Percentiles rank a stretch among this genome's conserved stretches.
phyloP scores from a whole-genome alignment of 345 rosid species.

The Sonneratia alba region DNA sequence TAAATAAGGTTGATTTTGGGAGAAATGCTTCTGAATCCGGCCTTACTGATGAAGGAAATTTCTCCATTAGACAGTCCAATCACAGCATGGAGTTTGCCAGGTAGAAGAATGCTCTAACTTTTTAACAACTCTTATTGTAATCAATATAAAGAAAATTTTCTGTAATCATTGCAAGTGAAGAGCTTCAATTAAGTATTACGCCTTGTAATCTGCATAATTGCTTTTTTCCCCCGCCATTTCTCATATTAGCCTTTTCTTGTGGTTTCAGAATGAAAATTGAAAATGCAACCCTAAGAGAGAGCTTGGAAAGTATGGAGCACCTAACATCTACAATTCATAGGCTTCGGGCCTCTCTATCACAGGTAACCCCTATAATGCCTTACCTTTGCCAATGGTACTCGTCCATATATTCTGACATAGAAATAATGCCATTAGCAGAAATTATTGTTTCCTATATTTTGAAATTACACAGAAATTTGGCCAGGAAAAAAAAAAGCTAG shows the following conservation, averaged over 20 bases:
- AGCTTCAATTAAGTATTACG: background rate
- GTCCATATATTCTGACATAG: background rate
- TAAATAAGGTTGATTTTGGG: slow-evolving; percentile 36
- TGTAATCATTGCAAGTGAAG: background rate
- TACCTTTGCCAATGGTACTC: background rate
- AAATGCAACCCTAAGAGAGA: slow-evolving; percentile 83
- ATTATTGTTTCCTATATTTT: background rate
- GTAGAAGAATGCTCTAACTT: slow-evolving; percentile 26
- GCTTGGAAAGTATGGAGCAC: slow-evolving; percentile 74
- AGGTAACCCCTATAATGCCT: slow-evolving; percentile 33
- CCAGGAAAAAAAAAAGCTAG: background rate
- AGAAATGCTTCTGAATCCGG: slow-evolving; percentile 37
- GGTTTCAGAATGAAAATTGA: slow-evolving; percentile 72
- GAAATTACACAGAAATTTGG: background rate
- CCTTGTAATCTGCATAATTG: background rate
- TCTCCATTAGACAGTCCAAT: slow-evolving; percentile 20
- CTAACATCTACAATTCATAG: slow-evolving; percentile 65
- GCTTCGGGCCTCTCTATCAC: slow-evolving; percentile 65
- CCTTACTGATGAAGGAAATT: slow-evolving; percentile 28
- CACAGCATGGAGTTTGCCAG: slow-evolving; percentile 60
- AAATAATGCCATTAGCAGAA: background rate
- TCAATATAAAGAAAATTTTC: background rate
- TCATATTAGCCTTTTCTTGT: slow-evolving; percentile 11
- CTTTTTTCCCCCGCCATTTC: background rate
- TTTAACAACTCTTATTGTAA: background rate